Evolutionary conservation across 129 eudicot species (phyloP), one percentile per base, ranked within the genome.

Genomic region (Arctium lappa): DNA sequence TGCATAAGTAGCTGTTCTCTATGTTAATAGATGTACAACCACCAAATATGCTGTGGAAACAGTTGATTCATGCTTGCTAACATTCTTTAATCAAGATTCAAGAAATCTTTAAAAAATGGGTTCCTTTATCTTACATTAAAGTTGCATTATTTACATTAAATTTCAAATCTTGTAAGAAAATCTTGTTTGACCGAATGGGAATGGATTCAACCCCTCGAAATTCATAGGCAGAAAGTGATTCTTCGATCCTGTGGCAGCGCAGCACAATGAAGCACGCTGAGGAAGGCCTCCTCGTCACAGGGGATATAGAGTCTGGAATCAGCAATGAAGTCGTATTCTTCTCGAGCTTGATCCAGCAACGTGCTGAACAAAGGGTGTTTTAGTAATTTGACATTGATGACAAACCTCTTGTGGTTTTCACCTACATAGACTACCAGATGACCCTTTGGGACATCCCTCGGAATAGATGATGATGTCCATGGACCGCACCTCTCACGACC

Each of bases 351-450:
- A 77, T 89, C 87, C 70, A 89, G 36, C 75, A 89, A 77, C 3
- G 60, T 83, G 56, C 69, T 82, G 75, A 89, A 89, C 36, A 87
- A 84, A 37, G 92, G 92, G 81, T 85, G 74, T 34, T 87, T 82
- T 38, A 89, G 88, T 73, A 84, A 74, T 40, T 85, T 81, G 40
- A 89, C 87, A 56, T 85, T 85, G 75, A 89, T 85, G 12, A 89
- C 88, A 40, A 84, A 87, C 76, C 92, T 72, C 79, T 71, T 82
- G 22, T 81, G 86, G 74, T 85, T 72, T 82, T 87, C 83, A 38
- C 92, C 92, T 15, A 89, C 92, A 40, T 89, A 89, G 65, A 89
- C 90, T 79, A 74, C 92, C 53, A 89, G 42, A 63, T 89, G 92
- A 46, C 92, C 92, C 60, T 89, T 89, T 44, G 92, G 92, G 53